Evolutionary conservation across 2,329 filamentous ascomycete species (phyloP).

Genomic region (Aspergillus neoniger): DNA sequence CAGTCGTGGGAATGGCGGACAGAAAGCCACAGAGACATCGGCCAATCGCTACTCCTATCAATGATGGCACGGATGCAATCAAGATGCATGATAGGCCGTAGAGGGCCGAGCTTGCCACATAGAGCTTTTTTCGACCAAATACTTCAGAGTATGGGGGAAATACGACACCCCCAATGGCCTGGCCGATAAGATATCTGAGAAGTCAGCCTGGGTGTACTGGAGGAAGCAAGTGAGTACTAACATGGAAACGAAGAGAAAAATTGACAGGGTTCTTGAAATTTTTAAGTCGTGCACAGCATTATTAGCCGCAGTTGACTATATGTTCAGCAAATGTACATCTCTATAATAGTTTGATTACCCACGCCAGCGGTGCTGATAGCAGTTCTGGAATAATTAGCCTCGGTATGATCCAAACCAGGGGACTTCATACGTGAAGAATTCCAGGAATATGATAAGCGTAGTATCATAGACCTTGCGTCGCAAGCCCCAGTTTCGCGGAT

Average conservation of each 20-base stretch:
- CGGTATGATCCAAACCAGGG: neutral
- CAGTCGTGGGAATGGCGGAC: constrained; percentile 52
- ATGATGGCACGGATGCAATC: constrained; percentile 39
- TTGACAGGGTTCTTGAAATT: constrained; percentile 28
- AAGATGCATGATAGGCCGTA: constrained; percentile 39
- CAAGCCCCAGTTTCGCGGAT: constrained; percentile 36
- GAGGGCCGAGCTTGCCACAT: constrained; percentile 32
- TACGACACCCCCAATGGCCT: constrained; percentile 36
- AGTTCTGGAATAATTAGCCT: constrained; percentile 27
- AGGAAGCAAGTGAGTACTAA: constrained; percentile 4
- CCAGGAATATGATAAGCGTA: constrained; percentile 30
- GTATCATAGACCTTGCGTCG: constrained; percentile 33
- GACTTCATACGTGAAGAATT: constrained; percentile 37
- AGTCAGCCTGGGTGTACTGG: neutral
- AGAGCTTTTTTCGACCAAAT: constrained; percentile 42
- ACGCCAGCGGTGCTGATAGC: constrained; percentile 40
- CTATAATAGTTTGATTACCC: constrained; percentile 12
- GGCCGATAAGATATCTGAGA: constrained; percentile 37
- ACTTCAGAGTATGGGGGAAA: constrained; percentile 42
- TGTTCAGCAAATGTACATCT: constrained; percentile 5
- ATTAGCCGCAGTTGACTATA: constrained; percentile 33
- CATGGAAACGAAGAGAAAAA: constrained; percentile 33
- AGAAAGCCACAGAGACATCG: constrained; percentile 48
- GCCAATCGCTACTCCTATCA: constrained; percentile 43
- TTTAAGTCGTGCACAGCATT: constrained; percentile 30